Base-by-base conservation (phyloP, 306 rosid genomes). In the Vigna nakashimae region DNA sequence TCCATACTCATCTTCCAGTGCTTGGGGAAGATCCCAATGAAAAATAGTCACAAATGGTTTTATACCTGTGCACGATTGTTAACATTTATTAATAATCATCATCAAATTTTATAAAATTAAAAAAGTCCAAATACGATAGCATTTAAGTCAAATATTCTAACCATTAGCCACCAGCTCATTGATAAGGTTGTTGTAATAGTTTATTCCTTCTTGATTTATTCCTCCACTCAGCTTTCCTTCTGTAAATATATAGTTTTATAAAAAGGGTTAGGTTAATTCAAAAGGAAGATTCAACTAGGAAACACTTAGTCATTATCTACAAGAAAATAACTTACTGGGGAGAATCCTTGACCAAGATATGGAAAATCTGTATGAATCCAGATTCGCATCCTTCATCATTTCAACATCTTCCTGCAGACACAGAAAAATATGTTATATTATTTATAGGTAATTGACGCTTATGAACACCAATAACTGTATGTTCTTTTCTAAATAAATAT, bases 11-110 rank as follows among this genome's bases (percentile, higher is more conserved):
- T 90, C 90, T 76, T 90, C 87, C 59, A 90, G 49, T 12, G 84
- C 6, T 50, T 90, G 90, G 0, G 96, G 92, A 70, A 86, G 81
- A 53, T 90, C 96, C 96, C 96, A 87, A 38, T 90, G 92, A 9
- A 86, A 88, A 18, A 90, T 40, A 1, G 94, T 90, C 7, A 84
- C 83, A 73, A 82, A 79, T 26, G 88, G 88, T 72, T 79, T 15
- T 3, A 88, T 32, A 45, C 86, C 84, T 88, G 65, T 34, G 3
- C 32, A 0, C 28, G 32, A 0, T 5, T 18, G 2, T 55, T 36
- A 1, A 55, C 20, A 11, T 49, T n/a, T 12, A 7, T 13, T 34
- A 34, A 50, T 9, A 34, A 26, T 12, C 2, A 17, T 40, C 10
- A 42, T 16, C 4, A 51, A 22, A 56, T 22, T 2, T 9, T 56